phyloP scores from a whole-genome alignment of 306 rosid genomes.

The Vigna radiata region DNA sequence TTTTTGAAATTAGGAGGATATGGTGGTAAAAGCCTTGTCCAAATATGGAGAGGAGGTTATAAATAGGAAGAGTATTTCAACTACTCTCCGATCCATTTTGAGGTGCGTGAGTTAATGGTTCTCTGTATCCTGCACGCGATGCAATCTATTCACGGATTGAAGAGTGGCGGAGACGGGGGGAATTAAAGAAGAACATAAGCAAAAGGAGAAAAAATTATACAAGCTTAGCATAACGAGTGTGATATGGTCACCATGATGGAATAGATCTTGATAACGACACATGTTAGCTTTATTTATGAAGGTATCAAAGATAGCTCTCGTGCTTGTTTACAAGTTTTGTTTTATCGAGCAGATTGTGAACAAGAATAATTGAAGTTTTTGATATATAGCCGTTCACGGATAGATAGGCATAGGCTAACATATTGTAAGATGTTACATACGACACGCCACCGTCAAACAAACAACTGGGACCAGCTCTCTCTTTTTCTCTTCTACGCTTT shows the following conservation, averaged over 20 bases:
- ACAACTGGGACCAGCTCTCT: constrained; percentile 33
- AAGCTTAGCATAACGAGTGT: constrained; percentile 17
- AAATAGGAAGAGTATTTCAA: constrained; percentile 45
- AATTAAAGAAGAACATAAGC: constrained; percentile 31
- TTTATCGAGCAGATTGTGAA: constrained; percentile 39
- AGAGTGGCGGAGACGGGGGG: constrained; percentile 24
- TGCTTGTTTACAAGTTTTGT: constrained; percentile 31
- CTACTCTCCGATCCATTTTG: constrained; percentile 45
- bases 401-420: constrained; percentile 43
- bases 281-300: constrained; percentile 41
- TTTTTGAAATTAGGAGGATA: constrained; percentile 20
- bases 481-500: constrained; percentile 25
- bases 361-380: constrained; percentile 37
- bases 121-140: constrained; percentile 41
- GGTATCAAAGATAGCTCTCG: constrained; percentile 30
- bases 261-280: constrained; percentile 55
- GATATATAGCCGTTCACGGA: constrained; percentile 44
- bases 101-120: constrained; percentile 41
- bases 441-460: constrained; percentile 50
- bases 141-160: constrained; percentile 52
- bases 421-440: constrained; percentile 43
- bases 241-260: constrained; percentile 42
- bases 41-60: constrained; percentile 32
- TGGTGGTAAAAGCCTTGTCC: constrained; percentile 46
- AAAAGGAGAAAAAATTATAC: constrained; percentile 41